These are phyloP conservation scores for Colletotrichum godetiae DNA, from an alignment of 2,329 filamentous ascomycete species.

Conservation along the genomic window DNA sequence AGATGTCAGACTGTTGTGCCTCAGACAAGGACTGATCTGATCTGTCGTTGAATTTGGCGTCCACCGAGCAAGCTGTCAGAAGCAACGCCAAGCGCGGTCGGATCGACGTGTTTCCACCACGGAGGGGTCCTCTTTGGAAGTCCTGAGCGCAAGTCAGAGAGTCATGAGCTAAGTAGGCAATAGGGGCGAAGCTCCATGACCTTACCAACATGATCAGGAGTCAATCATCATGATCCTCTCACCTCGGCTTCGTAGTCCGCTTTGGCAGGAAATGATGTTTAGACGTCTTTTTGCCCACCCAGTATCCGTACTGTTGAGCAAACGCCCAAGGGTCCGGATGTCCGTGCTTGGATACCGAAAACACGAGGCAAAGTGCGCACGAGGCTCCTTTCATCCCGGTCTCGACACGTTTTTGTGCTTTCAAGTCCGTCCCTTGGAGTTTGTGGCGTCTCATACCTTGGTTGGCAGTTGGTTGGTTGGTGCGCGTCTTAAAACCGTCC, in stretches of 20 bases:
- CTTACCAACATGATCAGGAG: background rate
- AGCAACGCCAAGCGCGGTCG: conserved; percentile 5
- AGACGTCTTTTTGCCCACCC: background rate
- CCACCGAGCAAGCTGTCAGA: background rate
- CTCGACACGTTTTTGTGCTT: conserved; percentile 25
- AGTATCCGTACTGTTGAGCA: background rate
- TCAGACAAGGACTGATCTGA: background rate
- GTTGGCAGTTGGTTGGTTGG: conserved; percentile 1
- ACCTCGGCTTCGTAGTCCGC: conserved; percentile 2
- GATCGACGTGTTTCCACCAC: background rate
- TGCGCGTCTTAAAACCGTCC: background rate
- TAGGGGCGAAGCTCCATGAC: background rate
- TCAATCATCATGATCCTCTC: conserved; percentile 13
- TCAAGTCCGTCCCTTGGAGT: conserved; percentile 11
- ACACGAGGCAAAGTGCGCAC: conserved; percentile 20
- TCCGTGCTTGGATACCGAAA: conserved; percentile 9
- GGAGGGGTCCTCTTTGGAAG: background rate
- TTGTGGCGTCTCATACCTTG: background rate
- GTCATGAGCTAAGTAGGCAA: background rate
- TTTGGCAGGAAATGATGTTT: background rate
- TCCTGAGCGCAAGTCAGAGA: background rate
- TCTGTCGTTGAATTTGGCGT: conserved; percentile 17
- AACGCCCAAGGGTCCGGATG: background rate
- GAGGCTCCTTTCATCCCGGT: conserved; percentile 23
- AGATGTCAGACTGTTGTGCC: background rate